Evolutionary conservation across 2,329 filamentous ascomycete genomes (phyloP).

Genomic region (Microcera coccophila): DNA sequence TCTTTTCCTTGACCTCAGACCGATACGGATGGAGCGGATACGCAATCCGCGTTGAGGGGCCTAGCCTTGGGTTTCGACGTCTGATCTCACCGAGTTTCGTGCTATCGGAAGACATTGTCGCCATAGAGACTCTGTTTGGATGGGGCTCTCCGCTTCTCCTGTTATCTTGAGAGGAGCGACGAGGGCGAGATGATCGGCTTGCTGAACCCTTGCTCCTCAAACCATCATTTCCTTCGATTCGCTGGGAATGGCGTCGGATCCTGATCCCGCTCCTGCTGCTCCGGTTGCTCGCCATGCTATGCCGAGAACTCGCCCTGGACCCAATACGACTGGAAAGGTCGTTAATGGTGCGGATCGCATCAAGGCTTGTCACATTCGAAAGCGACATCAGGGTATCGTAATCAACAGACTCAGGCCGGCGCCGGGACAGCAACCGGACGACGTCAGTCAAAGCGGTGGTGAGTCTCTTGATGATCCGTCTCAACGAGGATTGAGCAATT

Average conservation of each 20-base stretch:
- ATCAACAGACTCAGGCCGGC: constrained; percentile 35
- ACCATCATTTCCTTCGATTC: constrained; percentile 8
- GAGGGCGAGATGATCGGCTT: constrained; percentile 9
- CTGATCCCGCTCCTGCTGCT: constrained; percentile 15
- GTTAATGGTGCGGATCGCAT: constrained; percentile 48
- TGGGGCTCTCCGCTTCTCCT: neutral
- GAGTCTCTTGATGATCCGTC: constrained; percentile 41
- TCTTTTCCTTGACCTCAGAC: constrained; percentile 13
- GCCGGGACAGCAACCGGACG: constrained; percentile 32
- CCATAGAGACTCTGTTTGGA: constrained; percentile 23
- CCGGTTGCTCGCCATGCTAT: constrained; percentile 15
- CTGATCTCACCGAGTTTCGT: constrained; percentile 44
- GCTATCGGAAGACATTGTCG: constrained; percentile 41
- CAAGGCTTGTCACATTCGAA: constrained; percentile 45
- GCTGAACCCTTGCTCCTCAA: neutral
- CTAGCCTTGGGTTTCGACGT: constrained; percentile 17
- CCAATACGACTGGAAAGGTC: constrained; percentile 38
- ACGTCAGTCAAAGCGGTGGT: constrained; percentile 40
- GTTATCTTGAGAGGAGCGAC: constrained; percentile 5
- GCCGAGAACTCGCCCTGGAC: neutral
- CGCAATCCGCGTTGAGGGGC: constrained; percentile 6
- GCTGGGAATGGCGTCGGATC: constrained; percentile 3
- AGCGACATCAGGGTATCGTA: constrained; percentile 45
- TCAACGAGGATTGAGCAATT: constrained; percentile 37
- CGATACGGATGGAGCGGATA: constrained; percentile 18